Evolutionary conservation across 257 asterid species (phyloP), one percentile per base, ranked within the genome.

Genomic region (Jasminum sambac): DNA sequence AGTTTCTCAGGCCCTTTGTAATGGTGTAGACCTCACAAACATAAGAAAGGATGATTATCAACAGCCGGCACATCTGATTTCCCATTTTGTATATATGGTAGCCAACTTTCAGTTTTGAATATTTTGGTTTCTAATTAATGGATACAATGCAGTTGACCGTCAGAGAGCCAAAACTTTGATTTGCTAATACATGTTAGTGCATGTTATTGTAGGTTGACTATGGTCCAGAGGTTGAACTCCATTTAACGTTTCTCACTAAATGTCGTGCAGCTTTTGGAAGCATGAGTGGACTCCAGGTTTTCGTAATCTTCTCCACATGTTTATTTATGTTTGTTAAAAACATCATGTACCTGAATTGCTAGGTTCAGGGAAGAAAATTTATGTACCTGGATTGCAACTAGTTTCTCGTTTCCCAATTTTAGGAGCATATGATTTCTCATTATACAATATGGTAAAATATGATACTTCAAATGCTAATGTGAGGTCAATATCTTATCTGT

Each of bases 211-310:
- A 92, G 98, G 96, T 90, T 78, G 96, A 90, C 76, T 82, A 81
- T 72, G 96, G 87, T 64, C 74, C 68, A 12, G 84, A 92, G 63
- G 63, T 83, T 36, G 87, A 88, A 78, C 83, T 76, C 74, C 88
- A 88, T 73, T 88, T 92, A 71, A 82, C 87, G 65, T 92, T 92
- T 78, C 86, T 92, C 67, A 82, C 83, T 76, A 89, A 84, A 71
- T 89, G 95, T 63, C 96, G 96, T 37, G 94, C 92, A 82, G 90
- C 90, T 81, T 90, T 92, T 88, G 80, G 88, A 52, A 69, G 83
- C 83, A 84, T 86, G 74, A 78, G 61, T 43, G 89, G 85, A 71
- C 87, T 92, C 79, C 92, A 90, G 98, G 98, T 92, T 63, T 71
- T 66, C 40, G 26, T 9, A 64, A 59, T 71, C 64, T 38, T 40